Conservation (phyloP, 257 asterid species). For the Vinca minor region DNA sequence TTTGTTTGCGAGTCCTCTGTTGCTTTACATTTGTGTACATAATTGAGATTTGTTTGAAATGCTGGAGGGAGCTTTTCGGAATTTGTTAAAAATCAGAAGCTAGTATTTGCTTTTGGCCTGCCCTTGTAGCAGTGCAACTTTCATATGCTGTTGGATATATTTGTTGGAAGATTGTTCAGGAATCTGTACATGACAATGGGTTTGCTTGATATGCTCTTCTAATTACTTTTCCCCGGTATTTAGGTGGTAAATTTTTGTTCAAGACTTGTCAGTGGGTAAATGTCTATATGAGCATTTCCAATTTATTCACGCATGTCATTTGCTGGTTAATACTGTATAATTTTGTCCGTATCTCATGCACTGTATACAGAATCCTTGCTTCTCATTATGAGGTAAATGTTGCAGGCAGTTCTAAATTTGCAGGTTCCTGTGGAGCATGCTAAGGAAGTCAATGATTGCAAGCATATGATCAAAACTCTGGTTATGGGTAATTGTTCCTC, state of each 20-base stretch:
- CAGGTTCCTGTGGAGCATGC: constrained; percentile 80
- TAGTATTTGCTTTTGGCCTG: too few relatives aligned
- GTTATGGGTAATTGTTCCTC: constrained; percentile 72
- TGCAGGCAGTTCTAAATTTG: constrained; percentile 87
- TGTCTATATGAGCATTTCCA: background rate
- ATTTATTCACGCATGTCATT: background rate
- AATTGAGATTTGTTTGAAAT: background rate
- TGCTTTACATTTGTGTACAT: background rate
- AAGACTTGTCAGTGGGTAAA: background rate
- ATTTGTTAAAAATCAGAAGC: background rate
- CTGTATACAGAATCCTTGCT: constrained; percentile 11
- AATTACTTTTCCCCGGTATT: background rate
- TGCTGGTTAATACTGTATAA: background rate
- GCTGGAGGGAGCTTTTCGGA: background rate
- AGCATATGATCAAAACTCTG: constrained; percentile 93
- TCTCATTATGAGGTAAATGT: constrained; percentile 22
- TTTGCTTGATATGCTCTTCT: constrained; percentile 1
- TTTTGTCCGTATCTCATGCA: background rate
- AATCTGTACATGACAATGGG: too few relatives aligned
- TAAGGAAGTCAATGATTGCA: constrained; percentile 95
- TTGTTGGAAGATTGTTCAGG: background rate
- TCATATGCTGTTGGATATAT: too few relatives aligned
- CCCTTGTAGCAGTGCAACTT: too few relatives aligned
- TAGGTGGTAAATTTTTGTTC: too few relatives aligned
- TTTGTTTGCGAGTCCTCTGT: background rate